Conservation (phyloP, 257 asterid genomes). For the Echites panduratus region DNA sequence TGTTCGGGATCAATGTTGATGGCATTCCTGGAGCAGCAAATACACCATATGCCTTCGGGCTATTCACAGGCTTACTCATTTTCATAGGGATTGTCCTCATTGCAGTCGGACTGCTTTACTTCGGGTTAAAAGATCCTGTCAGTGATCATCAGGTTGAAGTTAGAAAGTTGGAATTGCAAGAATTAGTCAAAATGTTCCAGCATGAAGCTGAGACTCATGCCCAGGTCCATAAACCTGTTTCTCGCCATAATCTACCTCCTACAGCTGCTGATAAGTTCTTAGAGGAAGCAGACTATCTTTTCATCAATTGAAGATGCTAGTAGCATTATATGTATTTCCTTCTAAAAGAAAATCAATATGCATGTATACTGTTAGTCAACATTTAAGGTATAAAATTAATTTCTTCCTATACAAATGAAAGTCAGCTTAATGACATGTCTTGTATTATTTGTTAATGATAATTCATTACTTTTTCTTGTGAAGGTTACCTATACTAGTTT, state of each 20-base stretch:
- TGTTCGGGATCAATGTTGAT: slow-evolving; percentile 92
- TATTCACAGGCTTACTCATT: slow-evolving; percentile 64
- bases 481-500: neutral
- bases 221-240: slow-evolving; percentile 62
- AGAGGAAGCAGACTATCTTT: slow-evolving; percentile 56
- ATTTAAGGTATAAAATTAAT: neutral
- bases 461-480: no score
- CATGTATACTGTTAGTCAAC: neutral
- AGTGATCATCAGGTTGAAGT: slow-evolving; percentile 69
- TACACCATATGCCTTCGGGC: slow-evolving; percentile 82
- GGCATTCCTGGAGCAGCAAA: slow-evolving; percentile 79
- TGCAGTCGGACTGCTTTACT: slow-evolving; percentile 64
- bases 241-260: slow-evolving; percentile 76
- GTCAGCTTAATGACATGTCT: no score
- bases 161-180: slow-evolving; percentile 73
- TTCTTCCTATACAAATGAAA: no score
- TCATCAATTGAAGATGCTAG: slow-evolving; percentile 18
- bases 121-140: slow-evolving; percentile 71
- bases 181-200: slow-evolving; percentile 77
- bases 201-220: slow-evolving; percentile 94
- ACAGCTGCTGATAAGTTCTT: slow-evolving; percentile 67
- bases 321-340: neutral
- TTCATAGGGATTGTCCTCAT: slow-evolving; percentile 54
- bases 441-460: no score
- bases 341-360: no score